Conservation (phyloP, 2,329 filamentous ascomycete genomes). For the Fusarium graminum region DNA sequence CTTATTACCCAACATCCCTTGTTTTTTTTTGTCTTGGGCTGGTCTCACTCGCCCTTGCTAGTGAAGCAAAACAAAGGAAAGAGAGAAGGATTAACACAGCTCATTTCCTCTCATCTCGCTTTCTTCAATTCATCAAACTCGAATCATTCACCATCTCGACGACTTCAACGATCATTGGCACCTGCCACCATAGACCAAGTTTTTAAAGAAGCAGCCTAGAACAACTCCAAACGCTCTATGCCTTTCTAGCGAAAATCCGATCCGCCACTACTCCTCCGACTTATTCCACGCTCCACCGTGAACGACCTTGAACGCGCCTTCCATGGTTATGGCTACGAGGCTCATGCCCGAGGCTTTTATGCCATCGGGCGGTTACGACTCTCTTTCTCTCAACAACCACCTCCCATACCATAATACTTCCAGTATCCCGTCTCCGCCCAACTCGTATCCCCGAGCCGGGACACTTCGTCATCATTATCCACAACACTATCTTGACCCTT, state of each 20-base stretch:
- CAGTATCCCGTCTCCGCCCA: constrained; percentile 35
- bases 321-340: constrained; percentile 45
- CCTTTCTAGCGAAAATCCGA: constrained; percentile 40
- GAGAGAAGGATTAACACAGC: constrained; percentile 9
- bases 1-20: constrained; percentile 35
- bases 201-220: constrained; percentile 25
- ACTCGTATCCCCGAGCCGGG: constrained; percentile 38
- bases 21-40: constrained; percentile 24
- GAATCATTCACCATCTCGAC: constrained; percentile 5
- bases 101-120: constrained; percentile 4
- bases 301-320: constrained; percentile 27
- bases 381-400: constrained; percentile 38
- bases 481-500: constrained; percentile 41
- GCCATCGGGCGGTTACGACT: constrained; percentile 48
- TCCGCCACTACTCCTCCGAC: constrained; percentile 30
- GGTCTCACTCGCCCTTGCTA: constrained; percentile 25
- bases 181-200: constrained; percentile 4
- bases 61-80: constrained; percentile 8
- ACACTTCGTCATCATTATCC: constrained; percentile 44
- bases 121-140: constrained; percentile 1
- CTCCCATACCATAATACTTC: constrained; percentile 34
- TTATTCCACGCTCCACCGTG: constrained; percentile 33
- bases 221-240: constrained; percentile 34
- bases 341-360: constrained; percentile 48
- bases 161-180: constrained; percentile 15